phyloP scores from a whole-genome alignment of 2,329 filamentous ascomycete genomes.

The Colletotrichum sp. region DNA sequence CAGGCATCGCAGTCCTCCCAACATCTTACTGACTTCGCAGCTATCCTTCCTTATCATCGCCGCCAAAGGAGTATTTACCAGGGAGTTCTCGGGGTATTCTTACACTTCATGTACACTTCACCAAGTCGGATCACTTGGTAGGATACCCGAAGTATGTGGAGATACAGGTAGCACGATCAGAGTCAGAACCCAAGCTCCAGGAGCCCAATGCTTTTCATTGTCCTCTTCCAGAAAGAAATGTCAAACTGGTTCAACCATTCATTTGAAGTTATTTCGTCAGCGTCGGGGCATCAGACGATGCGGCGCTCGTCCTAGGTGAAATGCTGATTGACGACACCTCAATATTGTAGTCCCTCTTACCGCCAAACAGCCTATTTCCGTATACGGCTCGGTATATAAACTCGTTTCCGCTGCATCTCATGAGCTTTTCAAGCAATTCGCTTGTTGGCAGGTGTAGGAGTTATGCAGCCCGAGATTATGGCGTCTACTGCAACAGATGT shows the following conservation, averaged over 20 bases:
- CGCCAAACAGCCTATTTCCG: background rate
- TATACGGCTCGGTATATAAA: background rate
- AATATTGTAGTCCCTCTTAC: background rate
- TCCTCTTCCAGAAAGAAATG: accelerated
- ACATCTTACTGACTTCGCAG: too few relatives aligned
- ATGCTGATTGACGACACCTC: background rate
- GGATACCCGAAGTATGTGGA: background rate
- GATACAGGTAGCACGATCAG: background rate
- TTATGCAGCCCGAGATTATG: background rate
- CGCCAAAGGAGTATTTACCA: too few relatives aligned
- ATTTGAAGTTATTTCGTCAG: background rate
- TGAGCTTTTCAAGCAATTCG: accelerated
- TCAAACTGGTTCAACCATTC: background rate
- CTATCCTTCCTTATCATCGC: too few relatives aligned
- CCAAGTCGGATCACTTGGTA: background rate
- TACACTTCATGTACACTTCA: too few relatives aligned
- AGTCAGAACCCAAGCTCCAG: background rate
- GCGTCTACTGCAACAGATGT: background rate
- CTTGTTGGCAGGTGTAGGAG: accelerated
- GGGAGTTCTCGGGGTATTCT: too few relatives aligned
- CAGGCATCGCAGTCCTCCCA: too few relatives aligned
- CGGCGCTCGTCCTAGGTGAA: too few relatives aligned
- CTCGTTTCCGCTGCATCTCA: accelerated
- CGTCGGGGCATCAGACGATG: background rate
- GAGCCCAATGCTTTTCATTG: background rate